Evolutionary conservation across 1,284 basidiomycete genomes (phyloP), one percentile per base, ranked within the genome.

Genomic region (Tilletiopsis washingtonensis): DNA sequence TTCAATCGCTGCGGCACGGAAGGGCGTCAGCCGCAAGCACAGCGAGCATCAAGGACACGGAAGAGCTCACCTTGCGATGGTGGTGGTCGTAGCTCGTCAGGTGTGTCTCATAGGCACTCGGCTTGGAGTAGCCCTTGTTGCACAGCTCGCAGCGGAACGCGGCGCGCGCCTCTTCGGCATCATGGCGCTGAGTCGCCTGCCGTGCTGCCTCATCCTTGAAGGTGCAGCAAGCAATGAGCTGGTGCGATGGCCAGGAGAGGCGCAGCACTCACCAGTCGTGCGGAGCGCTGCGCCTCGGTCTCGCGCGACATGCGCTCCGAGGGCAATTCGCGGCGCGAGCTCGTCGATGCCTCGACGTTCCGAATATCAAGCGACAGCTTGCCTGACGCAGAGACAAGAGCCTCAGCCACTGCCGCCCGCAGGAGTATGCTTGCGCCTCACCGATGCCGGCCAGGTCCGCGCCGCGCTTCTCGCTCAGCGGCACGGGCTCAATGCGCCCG

Each of bases 391-490:
- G n/a, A n/a, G n/a, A n/a, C n/a, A n/a, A n/a, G n/a, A n/a, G n/a
- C n/a, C n/a, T n/a, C n/a, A n/a, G n/a, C n/a, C n/a, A n/a, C n/a
- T n/a, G n/a, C n/a, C 19, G 25, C 21, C 14, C 19, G 43, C 25
- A 15, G 17, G 39, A 21, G 15, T 12, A 45, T n/a, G n/a, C n/a
- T n/a, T n/a, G n/a, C n/a, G 38, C 5, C 23, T 45, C 27, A 20
- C 48, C 43, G 4, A 51, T 51, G 4, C 49, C 43, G 15, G 43
- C 50, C 21, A 47, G 26, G 26, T 51, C 49, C 14, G 19, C 21
- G 11, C 49, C 49, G 24, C 49, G 17, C 45, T 50, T 51, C 17
- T 51, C 49, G 37, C 49, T 51, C 26, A 51, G 51, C 19, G 45
- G 45, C 14, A 51, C 19, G n/a, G 49, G 49, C 14, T 47, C 49